Conservation (phyloP, 2,329 filamentous ascomycete genomes). For the Arthrobotrys conoides region DNA sequence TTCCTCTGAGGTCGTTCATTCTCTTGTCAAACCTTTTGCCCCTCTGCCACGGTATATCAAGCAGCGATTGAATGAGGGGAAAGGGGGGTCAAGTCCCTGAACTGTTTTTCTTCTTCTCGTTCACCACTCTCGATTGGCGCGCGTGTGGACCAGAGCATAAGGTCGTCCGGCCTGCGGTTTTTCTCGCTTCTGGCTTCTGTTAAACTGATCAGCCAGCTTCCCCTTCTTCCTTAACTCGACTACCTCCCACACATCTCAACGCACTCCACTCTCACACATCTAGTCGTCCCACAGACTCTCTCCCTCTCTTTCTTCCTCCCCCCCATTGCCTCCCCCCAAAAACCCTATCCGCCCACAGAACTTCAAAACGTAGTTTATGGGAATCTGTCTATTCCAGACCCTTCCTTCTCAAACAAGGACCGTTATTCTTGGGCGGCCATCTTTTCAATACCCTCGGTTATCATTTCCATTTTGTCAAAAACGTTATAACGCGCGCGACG, state of each 20-base stretch:
- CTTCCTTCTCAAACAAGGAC: slow-evolving; percentile 32
- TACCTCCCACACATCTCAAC: slow-evolving; percentile 59
- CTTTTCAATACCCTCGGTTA: slow-evolving; percentile 55
- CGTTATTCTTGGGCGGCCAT: slow-evolving; percentile 37
- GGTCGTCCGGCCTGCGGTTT: slow-evolving; percentile 35
- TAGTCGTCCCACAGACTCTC: slow-evolving; percentile 20
- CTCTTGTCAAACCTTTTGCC: slow-evolving; percentile 20
- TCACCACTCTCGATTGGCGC: slow-evolving; percentile 47
- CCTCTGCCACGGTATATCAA: slow-evolving; percentile 13
- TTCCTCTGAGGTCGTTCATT: slow-evolving; percentile 25
- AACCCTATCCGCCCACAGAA: slow-evolving; percentile 23
- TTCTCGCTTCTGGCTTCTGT: slow-evolving; percentile 58
- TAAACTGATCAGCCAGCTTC: slow-evolving; percentile 58
- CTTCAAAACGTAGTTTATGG: slow-evolving; percentile 46
- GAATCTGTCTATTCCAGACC: slow-evolving; percentile 29
- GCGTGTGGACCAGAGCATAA: slow-evolving; percentile 40
- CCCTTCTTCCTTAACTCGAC: slow-evolving; percentile 57
- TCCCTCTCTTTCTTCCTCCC: slow-evolving; percentile 9
- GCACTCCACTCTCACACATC: slow-evolving; percentile 42
- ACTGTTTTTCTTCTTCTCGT: slow-evolving; percentile 32
- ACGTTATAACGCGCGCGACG: slow-evolving; percentile 48
- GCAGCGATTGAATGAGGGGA: slow-evolving; percentile 36
- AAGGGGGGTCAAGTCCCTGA: slow-evolving; percentile 38
- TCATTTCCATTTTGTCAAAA: slow-evolving; percentile 58
- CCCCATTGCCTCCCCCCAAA: slow-evolving; percentile 29